Base-by-base conservation (phyloP, 2,329 filamentous ascomycete species). In the Mycosphaerella arachidis region DNA sequence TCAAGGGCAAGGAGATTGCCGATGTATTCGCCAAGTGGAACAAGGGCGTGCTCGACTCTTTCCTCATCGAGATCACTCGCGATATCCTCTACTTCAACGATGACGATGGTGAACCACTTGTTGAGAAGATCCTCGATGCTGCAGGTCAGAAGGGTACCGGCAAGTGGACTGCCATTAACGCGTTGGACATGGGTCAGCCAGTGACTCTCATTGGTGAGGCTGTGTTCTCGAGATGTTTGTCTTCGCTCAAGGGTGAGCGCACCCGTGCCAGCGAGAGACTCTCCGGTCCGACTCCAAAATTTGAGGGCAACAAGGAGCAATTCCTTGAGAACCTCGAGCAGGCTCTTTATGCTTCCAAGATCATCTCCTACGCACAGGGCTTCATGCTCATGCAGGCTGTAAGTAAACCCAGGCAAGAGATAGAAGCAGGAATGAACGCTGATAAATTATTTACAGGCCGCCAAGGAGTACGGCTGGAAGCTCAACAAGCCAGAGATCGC, bases 331-430 rank as follows among this genome's bases (percentile, higher is more conserved):
- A 99, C 79, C 90, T 99, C 55, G 94, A 99, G 85, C 94, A 99
- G 84, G 94, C 93, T 69, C 87, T 99, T 64, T 99, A 99, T 76
- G 94, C 94, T 69, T 97, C 93, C 74, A 99, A 99, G 90, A 99
- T 99, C 77, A 97, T 99, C 80, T 99, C 94, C 20, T 99, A 99
- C 77, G 92, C 94, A 68, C 94, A 99, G 82, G 94, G 94, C 76
- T 99, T 99, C 86, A 97, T 97, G 93, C 86, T 99, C 75, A 97
- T 99, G 86, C 93, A 97, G 83, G 89, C 96, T 81, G 91, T 92
- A 79, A 79, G 86, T 78, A 27, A 3, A 40, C 24, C 29, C 9
- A n/a, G 16, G 37, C n/a, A n/a, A 20, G 4, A 24, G 9, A 16
- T 40, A 10, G 24, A 16, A 6, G 31, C 18, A 27, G 24, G 27